These are phyloP conservation scores for Xylaria longipes DNA, from an alignment of 495 filamentous ascomycete genomes.

Conservation along the genomic window DNA sequence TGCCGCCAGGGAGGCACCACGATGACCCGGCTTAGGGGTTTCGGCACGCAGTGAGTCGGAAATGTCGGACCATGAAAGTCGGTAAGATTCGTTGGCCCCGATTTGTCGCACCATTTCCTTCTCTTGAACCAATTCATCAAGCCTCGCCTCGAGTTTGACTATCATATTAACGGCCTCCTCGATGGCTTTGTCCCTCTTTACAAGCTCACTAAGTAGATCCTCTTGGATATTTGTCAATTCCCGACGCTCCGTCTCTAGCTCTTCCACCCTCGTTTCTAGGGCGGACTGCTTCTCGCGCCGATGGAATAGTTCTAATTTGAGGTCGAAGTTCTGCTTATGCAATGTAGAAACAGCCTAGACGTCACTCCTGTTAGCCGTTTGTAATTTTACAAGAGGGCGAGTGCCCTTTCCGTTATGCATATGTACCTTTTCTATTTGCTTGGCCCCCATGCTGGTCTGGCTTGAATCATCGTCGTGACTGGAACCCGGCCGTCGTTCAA, in stretches of 20 bases:
- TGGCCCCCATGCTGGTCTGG: slow-evolving; percentile 53
- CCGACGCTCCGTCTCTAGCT: slow-evolving; percentile 60
- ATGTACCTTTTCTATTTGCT: slow-evolving; percentile 53
- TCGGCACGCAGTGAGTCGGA: slow-evolving; percentile 23
- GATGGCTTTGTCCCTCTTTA: slow-evolving; percentile 77
- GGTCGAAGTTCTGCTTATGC: slow-evolving; percentile 87
- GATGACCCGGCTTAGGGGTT: slow-evolving; percentile 32
- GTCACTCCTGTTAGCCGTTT: slow-evolving; percentile 22
- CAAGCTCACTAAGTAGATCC: slow-evolving; percentile 65
- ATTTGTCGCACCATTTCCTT: slow-evolving; percentile 49
- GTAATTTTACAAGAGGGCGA: not conserved
- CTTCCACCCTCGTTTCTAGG: slow-evolving; percentile 68
- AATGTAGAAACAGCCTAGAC: slow-evolving; percentile 59
- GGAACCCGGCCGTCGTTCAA: slow-evolving; percentile 44
- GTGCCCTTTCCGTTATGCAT: not conserved
- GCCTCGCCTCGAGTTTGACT: slow-evolving; percentile 70
- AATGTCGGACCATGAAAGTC: slow-evolving; percentile 20
- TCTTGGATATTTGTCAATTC: slow-evolving; percentile 45
- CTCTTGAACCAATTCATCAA: slow-evolving; percentile 60
- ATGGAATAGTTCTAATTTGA: slow-evolving; percentile 86
- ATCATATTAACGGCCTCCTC: slow-evolving; percentile 85
- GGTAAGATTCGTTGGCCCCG: slow-evolving; percentile 43
- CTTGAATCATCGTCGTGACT: slow-evolving; percentile 42
- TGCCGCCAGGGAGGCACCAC: slow-evolving; percentile 26
- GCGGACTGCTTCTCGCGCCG: slow-evolving; percentile 62